Base-by-base conservation (phyloP, 1,284 basidiomycete genomes). In the Entoloma clypeatum region DNA sequence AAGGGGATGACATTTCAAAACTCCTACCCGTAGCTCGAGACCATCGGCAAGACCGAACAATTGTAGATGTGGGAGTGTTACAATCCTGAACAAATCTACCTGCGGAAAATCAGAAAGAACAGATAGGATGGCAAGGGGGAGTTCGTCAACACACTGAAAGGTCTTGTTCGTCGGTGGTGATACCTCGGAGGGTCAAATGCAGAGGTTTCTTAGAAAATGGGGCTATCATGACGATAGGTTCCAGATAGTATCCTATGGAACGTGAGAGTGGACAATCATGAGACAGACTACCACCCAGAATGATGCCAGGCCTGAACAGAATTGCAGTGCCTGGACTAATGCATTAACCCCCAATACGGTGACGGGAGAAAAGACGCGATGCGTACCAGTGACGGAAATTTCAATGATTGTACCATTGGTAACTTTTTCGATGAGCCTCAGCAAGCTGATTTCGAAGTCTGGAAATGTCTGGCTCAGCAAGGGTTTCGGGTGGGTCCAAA, bases 361-460 rank as follows among this genome's bases (percentile, higher is more conserved):
- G 40, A 9, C 28, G 13, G 31, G 11, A 27, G 9, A 43, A 25
- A 24, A 40, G 4, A 16, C 26, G 25, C 7, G 32, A 34, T 25
- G 56, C 75, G 45, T 48, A 90, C 90, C 92, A 9, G 96, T 99
- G 13, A 95, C 87, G 2, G 91, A 95, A 43, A 99, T 99, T 61
- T 99, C 96, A 48, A 99, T 91, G 18, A 90, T 69, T 5, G 90
- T 92, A 1, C 96, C 96, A 72, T 99, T 98, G 3, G 94, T 96
- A 2, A 91, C 69, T 58, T 92, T 93, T 62, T 99, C 95, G 18
- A 99, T 57, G 9, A 99, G 67, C 16, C 96, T 72, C 30, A 99
- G 62, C 22, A 98, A 76, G 56, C 89, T 95, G 40, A 96, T 83
- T 69, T 99, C 96, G 63, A 87, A 96, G 60, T 98, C 94, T 87